Conservation (phyloP, 148 eudicot species). For the Gaultheria prostrata region DNA sequence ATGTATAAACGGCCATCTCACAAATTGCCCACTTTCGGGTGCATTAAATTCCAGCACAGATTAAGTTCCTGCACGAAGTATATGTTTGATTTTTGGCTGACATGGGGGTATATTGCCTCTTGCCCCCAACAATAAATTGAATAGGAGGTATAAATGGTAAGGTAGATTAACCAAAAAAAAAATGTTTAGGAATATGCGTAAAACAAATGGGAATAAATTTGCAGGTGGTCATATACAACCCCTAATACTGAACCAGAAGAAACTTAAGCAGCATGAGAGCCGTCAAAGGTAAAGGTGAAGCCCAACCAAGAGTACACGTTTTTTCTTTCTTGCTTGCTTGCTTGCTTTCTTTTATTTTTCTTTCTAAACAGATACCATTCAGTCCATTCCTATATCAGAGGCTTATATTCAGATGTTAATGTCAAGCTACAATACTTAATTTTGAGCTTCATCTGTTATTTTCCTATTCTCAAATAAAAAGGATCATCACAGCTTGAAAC, state of each 20-base stretch:
- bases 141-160: neutral
- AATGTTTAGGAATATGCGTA: neutral
- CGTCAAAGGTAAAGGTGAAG: neutral
- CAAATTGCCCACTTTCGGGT: neutral
- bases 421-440: neutral
- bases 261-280: neutral
- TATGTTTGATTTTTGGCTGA: neutral
- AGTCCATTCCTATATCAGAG: neutral
- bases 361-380: neutral
- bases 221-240: neutral
- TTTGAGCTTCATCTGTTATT: neutral
- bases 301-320: neutral
- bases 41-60: neutral
- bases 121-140: neutral
- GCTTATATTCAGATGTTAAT: neutral
- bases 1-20: neutral
- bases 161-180: neutral
- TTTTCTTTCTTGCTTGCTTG: neutral
- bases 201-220: neutral
- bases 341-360: neutral
- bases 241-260: neutral
- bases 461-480: slow-evolving; percentile 39
- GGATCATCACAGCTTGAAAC: neutral
- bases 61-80: neutral
- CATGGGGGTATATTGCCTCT: too few relatives aligned